phyloP scores from a whole-genome alignment of 2,329 filamentous ascomycete genomes.

The Colletotrichum zoysiae region DNA sequence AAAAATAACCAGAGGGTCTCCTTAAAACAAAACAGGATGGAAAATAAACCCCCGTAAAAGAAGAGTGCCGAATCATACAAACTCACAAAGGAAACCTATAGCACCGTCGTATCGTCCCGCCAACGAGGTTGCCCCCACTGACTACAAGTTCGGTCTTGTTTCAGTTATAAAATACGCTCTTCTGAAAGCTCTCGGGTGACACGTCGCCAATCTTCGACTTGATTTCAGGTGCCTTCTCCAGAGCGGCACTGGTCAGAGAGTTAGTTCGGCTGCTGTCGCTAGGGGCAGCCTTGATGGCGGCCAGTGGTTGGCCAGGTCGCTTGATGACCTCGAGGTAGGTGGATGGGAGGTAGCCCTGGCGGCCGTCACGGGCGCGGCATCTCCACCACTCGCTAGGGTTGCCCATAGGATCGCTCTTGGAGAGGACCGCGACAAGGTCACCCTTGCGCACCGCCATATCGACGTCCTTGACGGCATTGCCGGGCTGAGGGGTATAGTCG shows the following conservation, averaged over 20 bases:
- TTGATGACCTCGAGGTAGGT: conserved; percentile 87
- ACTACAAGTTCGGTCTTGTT: neutral
- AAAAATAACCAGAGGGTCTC: neutral
- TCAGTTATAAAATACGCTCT: conserved; percentile 70
- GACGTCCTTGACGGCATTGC: conserved; percentile 73
- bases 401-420: conserved; percentile 91
- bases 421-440: conserved; percentile 92
- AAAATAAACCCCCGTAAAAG: conserved; percentile 7
- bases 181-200: conserved; percentile 67
- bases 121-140: conserved; percentile 3
- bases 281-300: conserved; percentile 64
- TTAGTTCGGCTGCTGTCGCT: conserved; percentile 63
- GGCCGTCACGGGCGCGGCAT: conserved; percentile 89
- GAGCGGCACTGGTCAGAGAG: conserved; percentile 62
- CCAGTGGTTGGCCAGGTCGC: conserved; percentile 63
- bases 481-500: conserved; percentile 88
- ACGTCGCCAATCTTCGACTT: conserved; percentile 65
- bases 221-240: conserved; percentile 45
- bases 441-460: conserved; percentile 95
- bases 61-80: conserved; percentile 31
- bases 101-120: conserved; percentile 2
- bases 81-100: conserved; percentile 36
- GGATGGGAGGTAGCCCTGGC: conserved; percentile 90
- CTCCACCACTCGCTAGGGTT: conserved; percentile 98
- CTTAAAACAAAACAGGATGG: neutral